Base-by-base conservation (phyloP, 164 flowering plant species). In the Sextonia rubra region DNA sequence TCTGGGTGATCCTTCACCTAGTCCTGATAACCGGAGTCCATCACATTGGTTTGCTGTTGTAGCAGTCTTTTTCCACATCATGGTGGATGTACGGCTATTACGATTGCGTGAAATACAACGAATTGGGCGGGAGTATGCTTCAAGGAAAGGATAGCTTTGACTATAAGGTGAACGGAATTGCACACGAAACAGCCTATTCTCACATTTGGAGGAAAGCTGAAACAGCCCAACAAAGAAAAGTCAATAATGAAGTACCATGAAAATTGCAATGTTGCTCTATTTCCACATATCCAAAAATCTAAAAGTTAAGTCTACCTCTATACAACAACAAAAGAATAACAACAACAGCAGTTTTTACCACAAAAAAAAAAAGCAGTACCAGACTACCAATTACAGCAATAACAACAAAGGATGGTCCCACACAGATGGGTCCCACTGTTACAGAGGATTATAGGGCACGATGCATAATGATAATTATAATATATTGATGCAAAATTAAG, bases 121-220 rank as follows among this genome's bases (percentile, higher is more conserved):
- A 60, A 94, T 88, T 70, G 91, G 91, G 73, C 69, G 81, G 60
- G 97, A 85, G 60, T 78, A 76, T 32, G 83, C 85, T 82, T 86
- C 83, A 18, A 91, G 80, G 77, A 92, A 94, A 77, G 91, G 90
- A 80, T 77, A 90, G 47, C 56, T 78, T 69, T 82, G 83, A 70
- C 71, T 18, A 27, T 83, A 77, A 62, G 82, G 84, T 23, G 85
- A 69, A 77, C 78, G 78, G 78, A 94, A 92, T 71, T 78, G 90
- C 47, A 94, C 81, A 67, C 86, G 83, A 78, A 94, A 91, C 71
- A 91, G 78, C 83, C 88, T 86, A 74, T 85, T 87, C 25, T 90
- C 94, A 76, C 97, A 91, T 82, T 92, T 90, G 71, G 97, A 92
- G 47, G 98, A 94, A 72, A 94, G 95, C 97, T 94, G 91, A 68